These are phyloP conservation scores for Wickerhamomyces hampshirensis DNA, from an alignment of 805 yeast species.

Conservation along the genomic window DNA sequence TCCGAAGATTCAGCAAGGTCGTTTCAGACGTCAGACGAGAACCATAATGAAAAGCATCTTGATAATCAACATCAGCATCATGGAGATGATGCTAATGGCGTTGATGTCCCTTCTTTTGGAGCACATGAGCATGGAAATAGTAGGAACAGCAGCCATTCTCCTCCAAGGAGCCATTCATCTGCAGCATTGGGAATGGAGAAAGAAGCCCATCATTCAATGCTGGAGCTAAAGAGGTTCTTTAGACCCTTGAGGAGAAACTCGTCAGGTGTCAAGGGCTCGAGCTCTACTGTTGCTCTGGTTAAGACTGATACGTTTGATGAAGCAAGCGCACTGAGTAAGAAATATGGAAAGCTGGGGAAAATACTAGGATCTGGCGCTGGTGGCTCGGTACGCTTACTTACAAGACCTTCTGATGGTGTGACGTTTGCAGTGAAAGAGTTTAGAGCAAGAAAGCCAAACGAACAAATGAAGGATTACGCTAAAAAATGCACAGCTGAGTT, in stretches of 20 bases:
- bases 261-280: constrained; percentile 2
- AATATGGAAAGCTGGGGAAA: constrained; percentile 72
- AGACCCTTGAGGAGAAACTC: constrained; percentile 18
- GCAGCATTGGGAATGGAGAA: constrained; percentile 1
- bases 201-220: constrained; percentile 13
- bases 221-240: constrained; percentile 23
- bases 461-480: constrained; percentile 71
- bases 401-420: constrained; percentile 61
- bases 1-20: constrained; percentile 1
- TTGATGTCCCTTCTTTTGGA: no score
- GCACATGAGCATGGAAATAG: no score
- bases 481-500: constrained; percentile 86
- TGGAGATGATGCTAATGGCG: no score
- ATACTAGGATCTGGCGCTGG: constrained; percentile 85
- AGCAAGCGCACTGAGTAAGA: constrained; percentile 48
- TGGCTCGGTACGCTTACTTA: constrained; percentile 72
- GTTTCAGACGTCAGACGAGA: neutral
- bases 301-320: constrained; percentile 29
- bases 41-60: neutral
- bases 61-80: neutral
- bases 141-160: neutral
- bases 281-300: constrained; percentile 6
- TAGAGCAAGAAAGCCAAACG: constrained; percentile 66
- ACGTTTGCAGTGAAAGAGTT: constrained; percentile 84
- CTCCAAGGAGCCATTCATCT: constrained; percentile 2